A percentile compares a stretch with the other conserved stretches of the same genome.
These are phyloP conservation scores for Staphylotrichum tortipilum DNA, from an alignment of 495 filamentous ascomycete genomes.

Conservation along the genomic window DNA sequence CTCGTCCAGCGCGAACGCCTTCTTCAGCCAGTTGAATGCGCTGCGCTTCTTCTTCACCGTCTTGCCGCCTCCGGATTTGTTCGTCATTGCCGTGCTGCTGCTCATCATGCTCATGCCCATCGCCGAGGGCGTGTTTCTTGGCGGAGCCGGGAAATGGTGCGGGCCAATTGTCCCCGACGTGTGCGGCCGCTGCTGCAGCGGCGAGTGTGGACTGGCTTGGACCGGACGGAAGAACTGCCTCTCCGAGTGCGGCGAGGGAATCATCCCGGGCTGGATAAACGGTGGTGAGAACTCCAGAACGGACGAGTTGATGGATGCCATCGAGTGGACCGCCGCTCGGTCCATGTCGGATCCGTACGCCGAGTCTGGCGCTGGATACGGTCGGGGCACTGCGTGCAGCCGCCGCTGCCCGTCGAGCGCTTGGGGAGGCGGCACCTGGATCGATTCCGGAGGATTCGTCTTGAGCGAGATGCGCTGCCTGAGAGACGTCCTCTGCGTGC, in stretches of 20 bases:
- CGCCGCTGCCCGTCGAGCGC: constrained; percentile 23
- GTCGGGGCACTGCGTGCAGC: constrained; percentile 19
- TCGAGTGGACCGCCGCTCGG: constrained; percentile 24
- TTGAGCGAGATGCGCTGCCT: constrained; percentile 43
- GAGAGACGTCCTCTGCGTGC: constrained; percentile 35
- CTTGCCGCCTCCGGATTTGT: constrained; percentile 22
- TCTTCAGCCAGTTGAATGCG: constrained; percentile 52
- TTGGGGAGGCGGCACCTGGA: constrained; percentile 35
- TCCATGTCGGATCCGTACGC: constrained; percentile 47
- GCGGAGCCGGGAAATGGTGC: constrained; percentile 20
- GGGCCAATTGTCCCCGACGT: constrained; percentile 34
- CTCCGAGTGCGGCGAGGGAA: constrained; percentile 44
- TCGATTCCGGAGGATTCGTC: constrained; percentile 34
- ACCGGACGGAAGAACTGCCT: constrained; percentile 47
- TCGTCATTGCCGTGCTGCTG: constrained; percentile 29
- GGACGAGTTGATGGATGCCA: constrained; percentile 22
- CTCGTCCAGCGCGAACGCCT: constrained; percentile 48
- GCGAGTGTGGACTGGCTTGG: constrained; percentile 47
- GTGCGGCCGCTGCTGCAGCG: constrained; percentile 47
- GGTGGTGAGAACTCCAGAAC: constrained; percentile 29
- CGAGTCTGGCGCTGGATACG: constrained; percentile 38
- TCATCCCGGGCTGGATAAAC: constrained; percentile 24
- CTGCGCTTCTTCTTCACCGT: constrained; percentile 50
- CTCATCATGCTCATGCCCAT: constrained; percentile 47
- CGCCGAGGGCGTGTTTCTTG: constrained; percentile 38